Evolutionary conservation across 306 rosid species (phyloP), one percentile per base, ranked within the genome.

Genomic region (Gillenia trifoliata): DNA sequence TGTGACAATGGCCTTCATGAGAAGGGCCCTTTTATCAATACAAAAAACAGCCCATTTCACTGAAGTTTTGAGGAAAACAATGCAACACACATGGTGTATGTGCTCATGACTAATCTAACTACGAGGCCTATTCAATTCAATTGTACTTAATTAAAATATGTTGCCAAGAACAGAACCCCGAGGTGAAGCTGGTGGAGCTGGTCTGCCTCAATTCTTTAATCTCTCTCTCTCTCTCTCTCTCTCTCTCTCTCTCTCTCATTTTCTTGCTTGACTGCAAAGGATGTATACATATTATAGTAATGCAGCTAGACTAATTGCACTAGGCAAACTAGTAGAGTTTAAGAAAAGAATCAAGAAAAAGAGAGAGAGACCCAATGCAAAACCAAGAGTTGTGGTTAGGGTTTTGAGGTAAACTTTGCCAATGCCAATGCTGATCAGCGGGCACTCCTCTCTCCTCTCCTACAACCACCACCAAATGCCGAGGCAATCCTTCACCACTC

Each of bases 381-480:
- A 86, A 83, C 82, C 88, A 81, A 79, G 62, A 71, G 73, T 78
- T 71, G 71, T 76, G 83, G 85, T 84, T 82, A 70, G 56, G 85
- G 89, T 88, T 90, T 90, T 86, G 88, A 88, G 88, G 90, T 87
- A 84, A 43, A 43, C 11, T 67, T 82, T 83, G 85, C 43, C 87
- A 91, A 85, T 87, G 87, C 86, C 86, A 71, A 91, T 85, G 96
- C 85, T 82, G 80, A 84, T 81, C 91, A 83, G 77, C 81, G 79
- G 78, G 85, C 84, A 61, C 38, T 25, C 75, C 31, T n/a, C 77
- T 41, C 47, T 11, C 76, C 81, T 75, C 86, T 70, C 80, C 86
- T 76, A 85, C 83, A 80, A 68, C 73, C 81, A 64, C 89, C 83
- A 85, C 81, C 91, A 78, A 83, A 89, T 87, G 94, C 71, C 72